Base-by-base conservation (phyloP, 257 asterid genomes). In the Fraxinus anomala region DNA sequence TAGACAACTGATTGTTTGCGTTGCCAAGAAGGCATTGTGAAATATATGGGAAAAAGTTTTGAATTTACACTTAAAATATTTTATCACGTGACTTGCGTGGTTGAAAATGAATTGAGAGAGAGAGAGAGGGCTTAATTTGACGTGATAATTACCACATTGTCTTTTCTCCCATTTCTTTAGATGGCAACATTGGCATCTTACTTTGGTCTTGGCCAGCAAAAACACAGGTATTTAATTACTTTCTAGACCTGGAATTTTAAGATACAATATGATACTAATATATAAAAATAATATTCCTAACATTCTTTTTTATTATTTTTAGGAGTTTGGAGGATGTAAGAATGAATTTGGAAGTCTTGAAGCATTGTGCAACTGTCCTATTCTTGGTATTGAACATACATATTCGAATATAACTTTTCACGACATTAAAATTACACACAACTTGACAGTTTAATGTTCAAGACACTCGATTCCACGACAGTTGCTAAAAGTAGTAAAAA, bases 311-410 rank as follows among this genome's bases (percentile, higher is more conserved):
- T 42, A 14, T 80, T 37, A 51, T 73, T 54, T 83, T 69, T 76
- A 92, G 99, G 94, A 93, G 98, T 84, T 86, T 96, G 84, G 99
- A 91, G 26, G 99, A 96, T 84, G 97, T 86, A 42, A 88, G 98
- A 71, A 86, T 96, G 97, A 93, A 96, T 76, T 78, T 96, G 89
- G 98, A 96, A 83, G 99, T 96, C 47, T 79, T 96, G 73, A 96
- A 96, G 88, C 94, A 96, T 84, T 96, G 99, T 80, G 99, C 98
- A 72, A 91, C 99, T 0, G 99, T 96, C 12, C 78, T 96, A 26
- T 82, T 96, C 65, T 86, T 96, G 98, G 99, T 91, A 88, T n/a
- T 14, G 72, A 76, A 10, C 19, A 10, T 33, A 31, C 19, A 65
- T 74, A 5, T 70, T 56, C 4, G 1, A 24, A 63, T 24, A 24